phyloP scores from a whole-genome alignment of 805 yeast species.

The Nakazawaea populi region DNA sequence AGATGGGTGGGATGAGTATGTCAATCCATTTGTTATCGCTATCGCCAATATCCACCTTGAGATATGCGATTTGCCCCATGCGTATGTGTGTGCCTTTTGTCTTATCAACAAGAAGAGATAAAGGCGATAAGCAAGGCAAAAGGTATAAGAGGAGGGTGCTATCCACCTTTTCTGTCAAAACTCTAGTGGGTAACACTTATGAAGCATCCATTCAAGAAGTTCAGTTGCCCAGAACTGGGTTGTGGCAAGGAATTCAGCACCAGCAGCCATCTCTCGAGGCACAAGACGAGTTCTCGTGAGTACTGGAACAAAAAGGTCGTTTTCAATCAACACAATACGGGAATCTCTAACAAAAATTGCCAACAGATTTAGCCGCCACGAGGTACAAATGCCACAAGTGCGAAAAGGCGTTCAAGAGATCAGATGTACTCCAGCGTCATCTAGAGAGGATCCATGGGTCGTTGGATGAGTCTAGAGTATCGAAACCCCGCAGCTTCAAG shows the following conservation, averaged over 20 bases:
- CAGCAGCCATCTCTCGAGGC: conserved; percentile 5
- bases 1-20: no score
- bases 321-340: background rate
- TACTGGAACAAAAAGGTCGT: no score
- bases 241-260: conserved; percentile 1
- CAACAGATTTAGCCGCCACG: background rate
- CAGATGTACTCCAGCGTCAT: conserved; percentile 10
- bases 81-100: no score
- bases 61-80: no score
- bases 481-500: no score
- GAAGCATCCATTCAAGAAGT: background rate
- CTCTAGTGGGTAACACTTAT: background rate
- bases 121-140: no score
- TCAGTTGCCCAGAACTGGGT: conserved; percentile 1
- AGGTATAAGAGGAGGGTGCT: no score
- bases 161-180: background rate
- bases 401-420: conserved; percentile 5
- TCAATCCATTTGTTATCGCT: no score
- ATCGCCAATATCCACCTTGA: no score
- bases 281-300: background rate
- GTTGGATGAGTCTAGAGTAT: background rate
- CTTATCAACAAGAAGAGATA: no score
- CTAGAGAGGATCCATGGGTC: conserved; percentile 3
- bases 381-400: conserved; percentile 9
- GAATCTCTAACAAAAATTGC: background rate